phyloP scores from a whole-genome alignment of 352 stramenopile species.

The Phytophthora sp. region DNA sequence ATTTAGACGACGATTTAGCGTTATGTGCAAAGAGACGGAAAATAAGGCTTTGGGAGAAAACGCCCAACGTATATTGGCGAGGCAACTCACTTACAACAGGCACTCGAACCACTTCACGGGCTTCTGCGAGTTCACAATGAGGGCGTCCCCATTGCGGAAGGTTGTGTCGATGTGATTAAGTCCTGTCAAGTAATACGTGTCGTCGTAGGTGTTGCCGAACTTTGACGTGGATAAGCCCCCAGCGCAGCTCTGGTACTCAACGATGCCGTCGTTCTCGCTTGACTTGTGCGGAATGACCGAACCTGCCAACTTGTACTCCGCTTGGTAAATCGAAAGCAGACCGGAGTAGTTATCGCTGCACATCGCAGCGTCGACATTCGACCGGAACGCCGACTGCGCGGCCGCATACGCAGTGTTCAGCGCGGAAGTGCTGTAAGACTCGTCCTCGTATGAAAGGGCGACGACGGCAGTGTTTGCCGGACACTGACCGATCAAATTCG shows the following conservation, averaged over 20 bases:
- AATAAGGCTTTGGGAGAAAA: too few relatives aligned
- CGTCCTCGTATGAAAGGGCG: conserved; percentile 35
- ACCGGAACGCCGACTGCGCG: conserved; percentile 27
- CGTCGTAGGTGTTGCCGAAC: conserved; percentile 38
- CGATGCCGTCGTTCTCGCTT: conserved; percentile 35
- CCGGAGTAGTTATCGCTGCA: conserved; percentile 47
- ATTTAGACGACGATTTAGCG: too few relatives aligned
- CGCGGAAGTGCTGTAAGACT: conserved; percentile 12
- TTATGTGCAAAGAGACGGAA: too few relatives aligned
- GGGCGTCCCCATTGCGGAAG: conserved; percentile 44
- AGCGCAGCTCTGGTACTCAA: conserved; percentile 54
- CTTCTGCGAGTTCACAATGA: conserved; percentile 40
- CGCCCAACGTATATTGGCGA: too few relatives aligned
- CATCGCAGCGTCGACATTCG: conserved; percentile 37
- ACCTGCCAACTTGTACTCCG: conserved; percentile 23
- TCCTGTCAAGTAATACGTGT: conserved; percentile 42
- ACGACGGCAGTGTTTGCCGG: conserved; percentile 27
- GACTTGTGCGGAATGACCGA: conserved; percentile 42
- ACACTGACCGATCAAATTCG: conserved; percentile 39
- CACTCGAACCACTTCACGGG: conserved; percentile 55
- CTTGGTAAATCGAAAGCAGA: conserved; percentile 33
- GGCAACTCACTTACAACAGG: too few relatives aligned
- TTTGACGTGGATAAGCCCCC: conserved; percentile 30
- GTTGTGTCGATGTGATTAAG: conserved; percentile 50
- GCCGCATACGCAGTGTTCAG: conserved; percentile 34